Conservation (phyloP, 2,329 filamentous ascomycete genomes). For the Lachnellula suecica region DNA sequence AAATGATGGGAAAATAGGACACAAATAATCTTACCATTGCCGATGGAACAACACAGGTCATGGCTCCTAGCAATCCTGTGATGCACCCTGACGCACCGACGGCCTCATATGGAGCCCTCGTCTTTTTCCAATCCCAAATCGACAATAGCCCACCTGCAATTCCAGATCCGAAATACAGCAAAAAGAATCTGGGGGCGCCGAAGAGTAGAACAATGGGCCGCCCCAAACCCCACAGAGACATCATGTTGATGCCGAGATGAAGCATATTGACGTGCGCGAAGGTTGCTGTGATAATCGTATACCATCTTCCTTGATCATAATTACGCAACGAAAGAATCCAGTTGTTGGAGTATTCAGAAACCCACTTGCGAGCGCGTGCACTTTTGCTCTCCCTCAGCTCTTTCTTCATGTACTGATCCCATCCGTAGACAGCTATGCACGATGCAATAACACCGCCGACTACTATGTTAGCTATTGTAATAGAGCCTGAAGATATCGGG, state of each 20-base stretch:
- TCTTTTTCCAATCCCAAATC: slow-evolving; percentile 6
- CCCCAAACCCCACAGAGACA: slow-evolving; percentile 26
- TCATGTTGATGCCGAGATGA: slow-evolving; percentile 34
- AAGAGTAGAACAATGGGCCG: slow-evolving; percentile 12
- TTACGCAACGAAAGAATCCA: slow-evolving; percentile 9
- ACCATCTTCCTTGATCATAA: slow-evolving; percentile 17
- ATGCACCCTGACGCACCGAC: slow-evolving; percentile 16
- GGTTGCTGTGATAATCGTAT: slow-evolving; percentile 31
- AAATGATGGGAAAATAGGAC: too few species aligned
- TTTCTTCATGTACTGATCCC: background rate
- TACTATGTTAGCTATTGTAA: too few species aligned
- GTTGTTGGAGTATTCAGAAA: slow-evolving; percentile 4
- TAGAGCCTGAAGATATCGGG: background rate
- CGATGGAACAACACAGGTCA: slow-evolving; percentile 7
- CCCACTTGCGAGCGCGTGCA: background rate
- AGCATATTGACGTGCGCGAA: slow-evolving; percentile 30
- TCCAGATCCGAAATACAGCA: slow-evolving; percentile 17
- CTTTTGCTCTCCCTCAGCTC: background rate
- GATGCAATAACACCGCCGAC: slow-evolving; percentile 7
- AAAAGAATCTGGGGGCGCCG: slow-evolving; percentile 9
- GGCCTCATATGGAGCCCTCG: background rate
- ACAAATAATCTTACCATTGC: too few species aligned
- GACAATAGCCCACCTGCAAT: slow-evolving; percentile 13
- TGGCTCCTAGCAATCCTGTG: slow-evolving; percentile 7
- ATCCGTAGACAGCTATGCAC: slow-evolving; percentile 10